Evolutionary conservation across 2,329 filamentous ascomycete species (phyloP).

Genomic region (Arthrobotrys entomopaga): DNA sequence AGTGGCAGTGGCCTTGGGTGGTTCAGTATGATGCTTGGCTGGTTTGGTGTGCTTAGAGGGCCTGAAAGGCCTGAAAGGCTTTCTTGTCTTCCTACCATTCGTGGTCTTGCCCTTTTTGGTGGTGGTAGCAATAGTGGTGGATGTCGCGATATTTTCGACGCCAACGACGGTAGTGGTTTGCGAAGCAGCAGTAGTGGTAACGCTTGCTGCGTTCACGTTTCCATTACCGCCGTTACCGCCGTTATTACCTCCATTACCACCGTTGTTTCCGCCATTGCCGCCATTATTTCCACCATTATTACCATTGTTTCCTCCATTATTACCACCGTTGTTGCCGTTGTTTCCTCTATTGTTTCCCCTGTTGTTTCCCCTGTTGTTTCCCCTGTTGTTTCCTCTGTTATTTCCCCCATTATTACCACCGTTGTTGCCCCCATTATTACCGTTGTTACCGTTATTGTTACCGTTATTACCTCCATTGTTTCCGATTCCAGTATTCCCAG

Average conservation of each 20-base stretch:
- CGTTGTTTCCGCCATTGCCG: conserved; percentile 15
- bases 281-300: background rate
- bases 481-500: conserved; percentile 56
- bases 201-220: conserved; percentile 22
- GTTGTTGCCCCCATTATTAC: conserved; percentile 26
- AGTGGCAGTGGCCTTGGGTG: conserved; percentile 3
- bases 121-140: conserved; percentile 23
- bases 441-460: too few species aligned
- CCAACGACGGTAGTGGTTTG: background rate
- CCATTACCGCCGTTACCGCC: conserved; percentile 2
- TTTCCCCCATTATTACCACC: conserved; percentile 31
- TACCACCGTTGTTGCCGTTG: conserved; percentile 23
- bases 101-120: conserved; percentile 14
- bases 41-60: conserved; percentile 8
- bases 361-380: conserved; percentile 4
- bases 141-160: background rate
- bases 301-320: conserved; percentile 14
- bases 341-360: conserved; percentile 29
- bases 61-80: conserved; percentile 20
- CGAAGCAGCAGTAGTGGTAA: background rate
- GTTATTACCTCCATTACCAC: conserved; percentile 20
- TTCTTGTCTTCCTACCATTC: background rate
- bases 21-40: background rate
- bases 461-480: conserved; percentile 32
- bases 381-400: conserved; percentile 22